Evolutionary conservation across 2,329 filamentous ascomycete species (phyloP), one percentile per base, ranked within the genome.

Genomic region (Fusarium napiforme): DNA sequence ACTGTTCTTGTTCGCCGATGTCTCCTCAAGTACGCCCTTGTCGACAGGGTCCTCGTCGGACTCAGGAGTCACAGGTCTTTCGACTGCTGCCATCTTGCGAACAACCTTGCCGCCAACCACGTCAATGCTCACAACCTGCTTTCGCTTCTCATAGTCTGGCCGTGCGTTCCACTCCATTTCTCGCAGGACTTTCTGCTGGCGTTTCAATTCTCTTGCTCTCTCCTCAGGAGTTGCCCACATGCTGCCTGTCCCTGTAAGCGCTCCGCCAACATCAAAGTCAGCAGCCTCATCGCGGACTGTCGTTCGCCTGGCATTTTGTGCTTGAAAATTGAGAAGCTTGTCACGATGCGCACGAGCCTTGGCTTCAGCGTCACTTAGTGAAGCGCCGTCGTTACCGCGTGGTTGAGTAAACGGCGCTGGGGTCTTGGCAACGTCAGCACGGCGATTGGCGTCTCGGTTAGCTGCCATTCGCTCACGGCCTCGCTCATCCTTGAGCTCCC

Each of bases 191-290:
- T 93, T 93, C 82, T 97, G 95, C 82, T 97, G 95, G 65, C 91
- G 89, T 82, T 96, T 97, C 64, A 97, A 84, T 80, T 96, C 94
- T 73, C 91, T 86, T 2, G 95, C 95, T 46, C 95, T 88, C 81
- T 97, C 94, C 72, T 93, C 91, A 0, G 95, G 94, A 21, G 86
- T 94, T 56, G 94, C 93, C 95, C 95, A 97, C 84, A 96, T 92
- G 84, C 81, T 77, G 59, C 85, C 86, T 1, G 80, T 81, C 3
- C 85, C 85, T 8, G 79, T 79, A 75, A 87, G 79, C 18, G 84
- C 86, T 4, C 80, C 81, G 39, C 81, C 80, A 7, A 88, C 84
- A 60, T 91, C 89, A 75, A 90, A 90, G 64, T 91, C 89, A 2
- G 88, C 84, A 0, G 94, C 95, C 83, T 97, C 95, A 77, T 98